A percentile compares a stretch with the other conserved stretches of the same genome.
These are phyloP conservation scores for Ascochyta fabae DNA, from an alignment of 2,329 filamentous ascomycete genomes.

Conservation along the genomic window DNA sequence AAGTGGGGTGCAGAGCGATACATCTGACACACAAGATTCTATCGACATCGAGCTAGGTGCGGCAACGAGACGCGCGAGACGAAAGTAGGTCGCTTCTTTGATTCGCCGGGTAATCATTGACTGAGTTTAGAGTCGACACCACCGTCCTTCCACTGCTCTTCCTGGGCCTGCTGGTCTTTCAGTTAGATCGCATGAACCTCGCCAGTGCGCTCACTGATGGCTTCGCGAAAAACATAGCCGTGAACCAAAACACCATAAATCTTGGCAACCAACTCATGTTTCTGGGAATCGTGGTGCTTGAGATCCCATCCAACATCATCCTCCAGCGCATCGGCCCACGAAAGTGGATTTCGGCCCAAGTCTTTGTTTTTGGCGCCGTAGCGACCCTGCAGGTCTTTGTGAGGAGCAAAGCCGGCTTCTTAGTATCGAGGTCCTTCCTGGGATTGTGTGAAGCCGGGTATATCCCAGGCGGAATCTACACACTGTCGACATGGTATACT, in stretches of 20 bases:
- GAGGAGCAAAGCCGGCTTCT: conserved; percentile 51
- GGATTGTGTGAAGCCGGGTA: conserved; percentile 60
- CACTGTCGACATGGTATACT: conserved; percentile 60
- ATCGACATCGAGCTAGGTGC: conserved; percentile 16
- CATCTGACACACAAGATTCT: conserved; percentile 1
- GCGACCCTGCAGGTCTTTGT: conserved; percentile 52
- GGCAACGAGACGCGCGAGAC: conserved; percentile 21
- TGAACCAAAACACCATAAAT: conserved; percentile 58
- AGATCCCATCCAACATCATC: conserved; percentile 60
- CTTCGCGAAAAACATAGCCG: conserved; percentile 53
- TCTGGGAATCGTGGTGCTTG: conserved; percentile 57
- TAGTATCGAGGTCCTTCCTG: conserved; percentile 54
- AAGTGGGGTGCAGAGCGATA: conserved; percentile 12
- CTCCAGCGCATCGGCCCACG: conserved; percentile 47
- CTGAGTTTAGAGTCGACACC: conserved; percentile 51
- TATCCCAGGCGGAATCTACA: conserved; percentile 60
- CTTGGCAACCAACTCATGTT: conserved; percentile 63
- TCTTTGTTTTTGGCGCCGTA: conserved; percentile 57
- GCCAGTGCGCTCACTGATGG: conserved; percentile 59
- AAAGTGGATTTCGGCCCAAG: conserved; percentile 59
- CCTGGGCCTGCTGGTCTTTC: conserved; percentile 59
- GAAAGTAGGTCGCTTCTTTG: conserved; percentile 21
- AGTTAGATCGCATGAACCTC: conserved; percentile 61
- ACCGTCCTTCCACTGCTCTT: conserved; percentile 58
- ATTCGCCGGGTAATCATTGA: background rate